A percentile compares a stretch with the other conserved stretches of the same genome.
These are phyloP conservation scores for Suillus subaureus DNA, from an alignment of 768 basidiomycete genomes.

Conservation along the genomic window DNA sequence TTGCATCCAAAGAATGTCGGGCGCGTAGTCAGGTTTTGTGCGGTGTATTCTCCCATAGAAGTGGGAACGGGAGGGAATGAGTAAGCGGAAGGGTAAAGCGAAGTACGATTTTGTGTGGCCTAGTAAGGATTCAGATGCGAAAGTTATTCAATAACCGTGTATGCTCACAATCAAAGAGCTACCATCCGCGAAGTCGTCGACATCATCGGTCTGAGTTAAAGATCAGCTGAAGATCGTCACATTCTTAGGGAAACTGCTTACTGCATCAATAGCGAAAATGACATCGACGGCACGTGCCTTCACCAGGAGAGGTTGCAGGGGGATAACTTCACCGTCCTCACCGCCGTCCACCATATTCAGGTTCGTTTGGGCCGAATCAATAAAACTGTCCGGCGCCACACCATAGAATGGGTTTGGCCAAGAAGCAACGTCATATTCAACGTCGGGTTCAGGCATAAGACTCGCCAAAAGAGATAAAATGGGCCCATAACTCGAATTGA, in stretches of 20 bases:
- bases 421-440: constrained; percentile 33
- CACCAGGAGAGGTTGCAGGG: constrained; percentile 52
- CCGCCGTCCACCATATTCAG: constrained; percentile 44
- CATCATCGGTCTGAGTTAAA: constrained; percentile 18
- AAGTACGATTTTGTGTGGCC: constrained; percentile 41
- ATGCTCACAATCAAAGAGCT: constrained; percentile 29
- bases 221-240: neutral
- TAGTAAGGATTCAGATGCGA: constrained; percentile 6
- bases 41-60: constrained; percentile 30
- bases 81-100: constrained; percentile 35
- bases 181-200: constrained; percentile 23
- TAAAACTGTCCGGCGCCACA: constrained; percentile 35
- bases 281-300: constrained; percentile 48
- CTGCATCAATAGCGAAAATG: constrained; percentile 52
- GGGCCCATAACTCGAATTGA: constrained; percentile 17
- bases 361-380: constrained; percentile 32
- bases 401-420: constrained; percentile 43
- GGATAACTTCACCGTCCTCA: constrained; percentile 45
- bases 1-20: constrained; percentile 54
- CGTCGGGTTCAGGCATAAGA: constrained; percentile 26
- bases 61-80: constrained; percentile 36
- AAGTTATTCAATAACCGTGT: neutral
- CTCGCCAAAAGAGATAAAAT: constrained; percentile 19
- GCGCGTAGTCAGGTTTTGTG: constrained; percentile 36
- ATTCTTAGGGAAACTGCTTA: constrained; percentile 22